A percentile compares a stretch with the other conserved stretches of the same genome.
phyloP scores from a whole-genome alignment of 345 rosid species.

The Cardamine resedifolia region DNA sequence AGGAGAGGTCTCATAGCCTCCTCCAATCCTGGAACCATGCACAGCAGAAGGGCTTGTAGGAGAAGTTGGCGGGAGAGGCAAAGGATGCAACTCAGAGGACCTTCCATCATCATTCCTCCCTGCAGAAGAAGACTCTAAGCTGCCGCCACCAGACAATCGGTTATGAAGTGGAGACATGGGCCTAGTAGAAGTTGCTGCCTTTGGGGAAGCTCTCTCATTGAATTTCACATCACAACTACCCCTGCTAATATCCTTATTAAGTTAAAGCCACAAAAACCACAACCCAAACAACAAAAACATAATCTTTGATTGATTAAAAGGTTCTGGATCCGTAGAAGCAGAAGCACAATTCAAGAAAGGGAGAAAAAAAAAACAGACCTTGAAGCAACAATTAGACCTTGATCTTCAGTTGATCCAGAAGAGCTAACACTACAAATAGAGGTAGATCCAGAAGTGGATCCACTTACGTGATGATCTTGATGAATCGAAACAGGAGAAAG shows the following conservation, averaged over 20 bases:
- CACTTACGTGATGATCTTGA: conserved; percentile 38
- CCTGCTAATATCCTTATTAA: conserved; percentile 45
- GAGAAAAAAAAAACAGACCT: conserved; percentile 45
- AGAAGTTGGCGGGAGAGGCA: conserved; percentile 95
- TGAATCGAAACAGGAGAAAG: conserved; percentile 36
- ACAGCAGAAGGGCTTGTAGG: conserved; percentile 75
- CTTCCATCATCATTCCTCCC: conserved; percentile 64
- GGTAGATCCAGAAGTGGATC: conserved; percentile 60
- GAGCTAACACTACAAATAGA: conserved; percentile 85
- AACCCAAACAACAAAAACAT: neutral
- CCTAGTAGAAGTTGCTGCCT: conserved; percentile 60
- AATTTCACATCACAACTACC: conserved; percentile 47
- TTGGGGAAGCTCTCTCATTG: conserved; percentile 44
- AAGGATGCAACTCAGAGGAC: conserved; percentile 64
- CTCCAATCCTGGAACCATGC: conserved; percentile 44
- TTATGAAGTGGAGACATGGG: conserved; percentile 79
- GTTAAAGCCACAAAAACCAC: conserved; percentile 9
- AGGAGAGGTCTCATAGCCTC: conserved; percentile 40
- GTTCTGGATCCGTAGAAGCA: neutral
- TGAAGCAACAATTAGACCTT: conserved; percentile 43
- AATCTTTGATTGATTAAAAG: neutral
- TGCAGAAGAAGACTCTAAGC: conserved; percentile 66
- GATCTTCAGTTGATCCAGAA: conserved; percentile 81
- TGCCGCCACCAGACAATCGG: conserved; percentile 48
- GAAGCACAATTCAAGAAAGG: neutral